Conservation (phyloP, 352 stramenopile species). For the Peronospora farinosa region DNA sequence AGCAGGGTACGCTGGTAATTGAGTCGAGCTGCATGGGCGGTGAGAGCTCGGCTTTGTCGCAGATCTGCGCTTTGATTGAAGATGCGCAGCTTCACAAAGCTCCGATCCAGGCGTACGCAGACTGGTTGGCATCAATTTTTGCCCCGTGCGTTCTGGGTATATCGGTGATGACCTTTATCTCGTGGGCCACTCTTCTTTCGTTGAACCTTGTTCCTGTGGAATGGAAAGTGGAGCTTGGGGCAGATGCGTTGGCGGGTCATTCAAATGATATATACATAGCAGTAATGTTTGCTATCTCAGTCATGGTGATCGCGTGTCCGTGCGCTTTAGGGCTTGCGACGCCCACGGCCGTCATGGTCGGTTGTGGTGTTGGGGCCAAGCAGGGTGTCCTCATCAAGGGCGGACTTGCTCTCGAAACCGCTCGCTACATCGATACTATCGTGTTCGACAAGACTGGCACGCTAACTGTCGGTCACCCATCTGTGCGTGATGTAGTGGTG, state of each 20-base stretch:
- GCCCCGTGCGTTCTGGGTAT: conserved; percentile 19
- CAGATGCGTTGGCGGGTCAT: conserved; percentile 39
- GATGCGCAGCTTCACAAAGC: conserved; percentile 84
- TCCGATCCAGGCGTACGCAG: conserved; percentile 83
- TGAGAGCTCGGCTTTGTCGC: conserved; percentile 59
- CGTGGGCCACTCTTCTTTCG: conserved; percentile 18
- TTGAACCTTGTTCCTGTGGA: conserved; percentile 9
- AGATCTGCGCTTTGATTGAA: conserved; percentile 82
- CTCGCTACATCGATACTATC: conserved; percentile 78
- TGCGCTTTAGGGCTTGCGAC: conserved; percentile 81
- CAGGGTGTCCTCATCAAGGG: conserved; percentile 88
- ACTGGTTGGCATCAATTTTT: conserved; percentile 34
- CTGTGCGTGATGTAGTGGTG: conserved; percentile 72
- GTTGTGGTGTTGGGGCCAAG: conserved; percentile 79
- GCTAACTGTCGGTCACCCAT: conserved; percentile 79
- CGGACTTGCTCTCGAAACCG: conserved; percentile 68
- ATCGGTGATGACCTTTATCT: conserved; percentile 16
- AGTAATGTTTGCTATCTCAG: conserved; percentile 81
- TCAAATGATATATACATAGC: conserved; percentile 65
- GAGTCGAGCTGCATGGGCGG: conserved; percentile 75
- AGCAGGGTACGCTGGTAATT: conserved; percentile 80
- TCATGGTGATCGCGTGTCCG: conserved; percentile 85
- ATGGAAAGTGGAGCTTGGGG: conserved; percentile 19
- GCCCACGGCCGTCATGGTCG: conserved; percentile 85
- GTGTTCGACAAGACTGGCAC: conserved; percentile 94